A percentile compares a stretch with the other conserved stretches of the same genome.
phyloP scores from a whole-genome alignment of 2,329 filamentous ascomycete genomes.

The Macrophomina tecta region DNA sequence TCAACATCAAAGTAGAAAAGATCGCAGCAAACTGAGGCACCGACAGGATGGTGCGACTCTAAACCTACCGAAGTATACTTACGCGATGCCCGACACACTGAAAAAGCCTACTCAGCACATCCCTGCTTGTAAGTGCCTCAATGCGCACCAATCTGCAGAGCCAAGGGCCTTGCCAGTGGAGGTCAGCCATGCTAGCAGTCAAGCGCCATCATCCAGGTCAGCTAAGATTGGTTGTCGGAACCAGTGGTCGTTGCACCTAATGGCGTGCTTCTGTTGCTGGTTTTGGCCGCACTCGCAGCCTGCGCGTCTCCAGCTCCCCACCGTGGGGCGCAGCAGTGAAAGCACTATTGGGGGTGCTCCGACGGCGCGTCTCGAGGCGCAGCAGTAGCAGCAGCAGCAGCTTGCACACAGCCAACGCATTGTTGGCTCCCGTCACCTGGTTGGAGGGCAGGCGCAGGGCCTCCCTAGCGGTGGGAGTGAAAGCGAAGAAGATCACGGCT shows the following conservation, averaged over 20 bases:
- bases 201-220: slow-evolving; percentile 17
- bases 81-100: slow-evolving; percentile 19
- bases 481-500: slow-evolving; percentile 12
- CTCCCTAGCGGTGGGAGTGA: slow-evolving; percentile 10
- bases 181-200: not conserved
- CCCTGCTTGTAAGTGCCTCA: not conserved
- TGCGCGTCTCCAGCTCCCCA: slow-evolving; percentile 22
- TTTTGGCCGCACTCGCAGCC: slow-evolving; percentile 19
- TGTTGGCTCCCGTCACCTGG: not conserved
- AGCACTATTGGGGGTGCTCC: slow-evolving; percentile 10
- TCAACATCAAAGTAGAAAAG: not conserved
- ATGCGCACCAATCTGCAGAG: slow-evolving; percentile 20
- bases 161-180: not conserved
- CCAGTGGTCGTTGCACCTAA: slow-evolving; percentile 8
- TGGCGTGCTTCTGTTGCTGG: slow-evolving; percentile 17
- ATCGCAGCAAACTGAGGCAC: not conserved
- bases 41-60: slow-evolving; percentile 14
- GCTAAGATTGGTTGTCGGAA: slow-evolving; percentile 14
- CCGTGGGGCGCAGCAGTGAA: slow-evolving; percentile 10
- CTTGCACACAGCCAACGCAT: not conserved
- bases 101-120: slow-evolving; percentile 10
- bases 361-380: slow-evolving; percentile 2
- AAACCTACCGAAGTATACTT: slow-evolving; percentile 22
- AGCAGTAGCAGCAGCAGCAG: slow-evolving; percentile 10
- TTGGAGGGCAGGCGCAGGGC: slow-evolving; percentile 4